Evolutionary conservation across 139 green algal genomes (phyloP).

Genomic region (Closterium sp.): DNA sequence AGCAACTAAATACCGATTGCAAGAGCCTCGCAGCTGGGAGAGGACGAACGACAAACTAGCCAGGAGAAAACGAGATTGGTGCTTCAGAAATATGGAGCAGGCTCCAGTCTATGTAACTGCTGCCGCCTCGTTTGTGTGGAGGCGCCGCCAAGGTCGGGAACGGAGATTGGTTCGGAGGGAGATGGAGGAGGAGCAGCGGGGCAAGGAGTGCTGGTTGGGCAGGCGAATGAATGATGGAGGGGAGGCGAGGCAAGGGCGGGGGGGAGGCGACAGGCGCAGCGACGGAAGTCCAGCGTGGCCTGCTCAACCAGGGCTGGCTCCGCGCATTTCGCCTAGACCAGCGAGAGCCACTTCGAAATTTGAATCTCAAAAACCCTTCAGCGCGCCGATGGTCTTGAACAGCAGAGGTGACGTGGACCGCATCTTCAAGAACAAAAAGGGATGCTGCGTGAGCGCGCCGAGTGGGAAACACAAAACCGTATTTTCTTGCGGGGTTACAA

Average conservation of each 20-base stretch:
- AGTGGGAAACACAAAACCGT: background rate
- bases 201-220: background rate
- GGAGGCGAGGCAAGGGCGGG: background rate
- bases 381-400: background rate
- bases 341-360: background rate
- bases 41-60: background rate
- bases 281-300: background rate
- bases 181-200: background rate
- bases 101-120: background rate
- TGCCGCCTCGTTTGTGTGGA: background rate
- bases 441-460: background rate
- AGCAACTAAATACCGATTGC: background rate
- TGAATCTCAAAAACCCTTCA: background rate
- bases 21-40: background rate
- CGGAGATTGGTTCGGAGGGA: background rate
- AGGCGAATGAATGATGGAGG: background rate
- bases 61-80: background rate
- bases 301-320: background rate
- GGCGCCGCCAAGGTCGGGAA: background rate
- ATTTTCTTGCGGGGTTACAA: background rate
- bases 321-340: background rate
- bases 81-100: background rate
- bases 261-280: background rate
- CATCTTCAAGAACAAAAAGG: background rate
- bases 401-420: background rate